Conservation (phyloP, 208 protist species). For the Leishmania guyanensis region DNA sequence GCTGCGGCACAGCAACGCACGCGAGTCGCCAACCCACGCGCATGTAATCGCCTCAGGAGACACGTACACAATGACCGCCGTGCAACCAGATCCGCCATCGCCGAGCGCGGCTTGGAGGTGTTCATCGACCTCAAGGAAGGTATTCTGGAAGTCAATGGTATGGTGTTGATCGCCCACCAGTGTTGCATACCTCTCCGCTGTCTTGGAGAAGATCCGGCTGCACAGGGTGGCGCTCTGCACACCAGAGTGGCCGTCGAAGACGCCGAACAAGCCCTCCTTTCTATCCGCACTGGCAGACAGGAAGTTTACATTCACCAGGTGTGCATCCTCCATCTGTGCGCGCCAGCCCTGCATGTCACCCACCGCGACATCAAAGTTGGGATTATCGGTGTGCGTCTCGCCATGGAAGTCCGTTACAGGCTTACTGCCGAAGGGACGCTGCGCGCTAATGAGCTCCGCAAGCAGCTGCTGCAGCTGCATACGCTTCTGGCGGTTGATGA, state of each 20-base stretch:
- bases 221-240: slow-evolving; percentile 47
- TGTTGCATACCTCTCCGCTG: slow-evolving; percentile 37
- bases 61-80: slow-evolving; percentile 71
- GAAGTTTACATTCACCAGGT: slow-evolving; percentile 71
- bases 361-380: slow-evolving; percentile 75
- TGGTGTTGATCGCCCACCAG: slow-evolving; percentile 17
- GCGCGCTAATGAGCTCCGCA: slow-evolving; percentile 51
- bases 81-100: slow-evolving; percentile 67
- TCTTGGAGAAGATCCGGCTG: slow-evolving; percentile 37
- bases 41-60: slow-evolving; percentile 78
- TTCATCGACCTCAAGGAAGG: slow-evolving; percentile 75
- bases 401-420: slow-evolving; percentile 75
- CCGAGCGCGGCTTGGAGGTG: slow-evolving; percentile 33
- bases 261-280: slow-evolving; percentile 71
- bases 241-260: slow-evolving; percentile 91
- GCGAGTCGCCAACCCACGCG: slow-evolving; percentile 93
- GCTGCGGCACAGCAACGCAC: slow-evolving; percentile 84
- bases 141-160: slow-evolving; percentile 61
- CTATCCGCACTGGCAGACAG: slow-evolving; percentile 31
- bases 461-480: slow-evolving; percentile 75
- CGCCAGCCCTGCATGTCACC: slow-evolving; percentile 91
- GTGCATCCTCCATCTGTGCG: slow-evolving; percentile 88
- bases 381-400: slow-evolving; percentile 46
- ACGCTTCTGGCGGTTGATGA: slow-evolving; percentile 60
- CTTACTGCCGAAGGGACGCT: slow-evolving; percentile 57